phyloP scores from a whole-genome alignment of 768 basidiomycete genomes.

The Solioccasus polychromus region DNA sequence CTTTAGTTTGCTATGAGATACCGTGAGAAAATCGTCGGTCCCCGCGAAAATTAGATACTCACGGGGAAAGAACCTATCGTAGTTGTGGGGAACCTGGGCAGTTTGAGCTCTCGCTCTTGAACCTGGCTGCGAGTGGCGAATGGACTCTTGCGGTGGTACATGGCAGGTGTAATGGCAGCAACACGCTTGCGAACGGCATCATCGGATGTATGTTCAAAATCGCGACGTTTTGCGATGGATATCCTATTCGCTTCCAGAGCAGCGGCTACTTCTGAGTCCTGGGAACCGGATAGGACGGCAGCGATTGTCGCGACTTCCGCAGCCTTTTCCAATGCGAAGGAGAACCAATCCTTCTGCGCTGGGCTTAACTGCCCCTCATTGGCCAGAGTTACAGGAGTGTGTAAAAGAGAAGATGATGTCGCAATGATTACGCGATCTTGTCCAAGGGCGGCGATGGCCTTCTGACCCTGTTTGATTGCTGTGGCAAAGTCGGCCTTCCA shows the following conservation, averaged over 20 bases:
- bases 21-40: constrained; percentile 6
- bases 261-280: constrained; percentile 63
- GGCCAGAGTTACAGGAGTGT: constrained; percentile 94
- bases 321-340: constrained; percentile 96
- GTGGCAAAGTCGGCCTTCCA: constrained; percentile 96
- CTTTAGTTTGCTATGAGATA: constrained; percentile 84
- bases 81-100: constrained; percentile 98
- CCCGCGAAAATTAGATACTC: constrained; percentile 20
- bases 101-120: constrained; percentile 82
- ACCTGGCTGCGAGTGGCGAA: constrained; percentile 86
- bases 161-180: constrained; percentile 81
- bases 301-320: constrained; percentile 87
- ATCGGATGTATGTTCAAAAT: constrained; percentile 92
- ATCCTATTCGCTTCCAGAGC: constrained; percentile 85
- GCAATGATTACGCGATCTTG: constrained; percentile 87
- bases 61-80: constrained; percentile 99
- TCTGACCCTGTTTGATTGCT: constrained; percentile 79
- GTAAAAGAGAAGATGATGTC: constrained; percentile 96
- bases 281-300: constrained; percentile 79
- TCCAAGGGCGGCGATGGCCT: constrained; percentile 81
- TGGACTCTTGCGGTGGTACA: constrained; percentile 83
- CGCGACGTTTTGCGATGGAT: constrained; percentile 91
- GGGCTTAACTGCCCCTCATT: constrained; percentile 87
- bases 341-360: constrained; percentile 96
- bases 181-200: constrained; percentile 95